A percentile compares a stretch with the other conserved stretches of the same genome.
Evolutionary conservation across 768 basidiomycete species (phyloP).

Genomic region (Mycena vulgaris): DNA sequence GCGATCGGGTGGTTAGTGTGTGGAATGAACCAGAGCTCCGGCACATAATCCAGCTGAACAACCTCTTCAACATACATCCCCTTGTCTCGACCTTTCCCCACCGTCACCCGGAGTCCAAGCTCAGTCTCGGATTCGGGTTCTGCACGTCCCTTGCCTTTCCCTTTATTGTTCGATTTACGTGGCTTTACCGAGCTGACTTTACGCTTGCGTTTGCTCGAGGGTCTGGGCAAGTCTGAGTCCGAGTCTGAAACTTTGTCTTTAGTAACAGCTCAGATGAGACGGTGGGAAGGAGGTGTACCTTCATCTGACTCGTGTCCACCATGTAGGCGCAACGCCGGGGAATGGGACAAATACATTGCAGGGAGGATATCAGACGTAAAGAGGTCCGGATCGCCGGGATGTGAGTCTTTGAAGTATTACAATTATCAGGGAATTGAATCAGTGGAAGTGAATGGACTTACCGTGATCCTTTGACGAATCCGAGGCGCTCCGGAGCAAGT

Average conservation of each 20-base stretch:
- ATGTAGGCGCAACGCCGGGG: neutral
- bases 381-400: no score
- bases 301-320: neutral
- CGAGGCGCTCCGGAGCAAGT: no score
- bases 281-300: no score
- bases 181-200: neutral
- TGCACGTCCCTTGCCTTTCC: neutral
- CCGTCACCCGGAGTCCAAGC: constrained; percentile 2
- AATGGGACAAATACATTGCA: neutral
- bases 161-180: neutral
- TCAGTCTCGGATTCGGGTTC: neutral
- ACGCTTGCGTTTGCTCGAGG: neutral
- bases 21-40: neutral
- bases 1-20: neutral
- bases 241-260: no score
- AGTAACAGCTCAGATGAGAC: no score
- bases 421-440: no score
- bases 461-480: no score
- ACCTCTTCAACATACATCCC: constrained; percentile 4
- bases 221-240: neutral
- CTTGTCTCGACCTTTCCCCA: neutral
- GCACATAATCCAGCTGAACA: neutral
- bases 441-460: no score
- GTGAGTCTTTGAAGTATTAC: neutral
- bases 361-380: no score